Evolutionary conservation across 805 yeast species (phyloP).

Genomic region (Groenewaldozyma tartarivorans): DNA sequence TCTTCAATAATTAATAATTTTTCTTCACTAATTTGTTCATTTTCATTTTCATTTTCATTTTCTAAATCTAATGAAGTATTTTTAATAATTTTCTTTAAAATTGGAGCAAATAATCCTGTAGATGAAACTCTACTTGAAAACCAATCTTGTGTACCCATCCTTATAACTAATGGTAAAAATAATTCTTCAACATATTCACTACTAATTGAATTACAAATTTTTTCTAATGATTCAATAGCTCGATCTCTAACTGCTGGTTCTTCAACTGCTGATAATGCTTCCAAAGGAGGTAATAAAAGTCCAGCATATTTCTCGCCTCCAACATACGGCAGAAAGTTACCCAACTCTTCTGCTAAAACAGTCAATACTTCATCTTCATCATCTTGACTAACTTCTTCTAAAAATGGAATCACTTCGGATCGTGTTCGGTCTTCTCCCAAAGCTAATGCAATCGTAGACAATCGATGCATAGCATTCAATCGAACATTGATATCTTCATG

Average conservation of each 20-base stretch:
- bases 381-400: constrained; percentile 59
- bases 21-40: constrained; percentile 29
- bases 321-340: constrained; percentile 75
- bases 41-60: constrained; percentile 33
- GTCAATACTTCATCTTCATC: constrained; percentile 98
- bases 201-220: constrained; percentile 38
- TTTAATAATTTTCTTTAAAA: constrained; percentile 29
- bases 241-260: constrained; percentile 94
- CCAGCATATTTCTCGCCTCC: constrained; percentile 72
- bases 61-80: constrained; percentile 7
- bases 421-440: constrained; percentile 90
- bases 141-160: constrained; percentile 85
- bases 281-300: constrained; percentile 53
- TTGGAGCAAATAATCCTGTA: constrained; percentile 75
- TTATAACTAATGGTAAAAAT: constrained; percentile 67
- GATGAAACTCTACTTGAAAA: constrained; percentile 86
- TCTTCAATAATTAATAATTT: no score
- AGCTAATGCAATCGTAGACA: constrained; percentile 91
- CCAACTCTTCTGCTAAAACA: constrained; percentile 83
- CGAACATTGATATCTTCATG: constrained; percentile 94
- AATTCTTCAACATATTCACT: constrained; percentile 53
- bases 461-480: constrained; percentile 86
- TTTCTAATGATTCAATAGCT: constrained; percentile 79
- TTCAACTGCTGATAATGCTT: constrained; percentile 81
- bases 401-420: constrained; percentile 79